Evolutionary conservation across 805 yeast species (phyloP), one percentile per base, ranked within the genome.

Genomic region (Metschnikowia gelsemii): DNA sequence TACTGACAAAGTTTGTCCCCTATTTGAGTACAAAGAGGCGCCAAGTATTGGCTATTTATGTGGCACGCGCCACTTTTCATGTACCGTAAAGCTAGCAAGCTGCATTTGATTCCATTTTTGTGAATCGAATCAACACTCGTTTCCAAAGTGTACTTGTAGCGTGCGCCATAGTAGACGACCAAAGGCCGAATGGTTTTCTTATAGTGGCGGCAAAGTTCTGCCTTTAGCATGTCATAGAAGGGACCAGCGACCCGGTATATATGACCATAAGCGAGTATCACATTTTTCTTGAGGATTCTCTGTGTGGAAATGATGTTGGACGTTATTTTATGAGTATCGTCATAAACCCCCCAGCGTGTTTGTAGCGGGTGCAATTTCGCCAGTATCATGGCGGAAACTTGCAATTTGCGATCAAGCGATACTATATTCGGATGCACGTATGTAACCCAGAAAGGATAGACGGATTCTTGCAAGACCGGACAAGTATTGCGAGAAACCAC

Each of bases 141-240:
- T 22, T 38, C 49, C 42, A 44, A 19, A 13, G 31, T 11, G 39
- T 35, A 32, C 32, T 43, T 41, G 37, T 44, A 49, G 27, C 38
- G 32, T 22, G 32, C 42, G 13, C 42, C 26, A 26, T 47, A 46
- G 40, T 43, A 47, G 23, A 36, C 40, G n/a, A 41, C 45, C 21
- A 42, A 24, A 3, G 55, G 55, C 8, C 26, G 41, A 21, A 43
- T 13, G 26, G 31, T 35, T 8, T 33, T 40, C 19, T 31, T n/a
- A 33, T 46, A 46, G 31, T 39, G 29, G 26, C 14, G 33, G 19
- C 11, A 3, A 7, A 13, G 13, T 8, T 34, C 13, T 9, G 49
- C 42, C n/a, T n/a, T n/a, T n/a, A n/a, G n/a, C n/a, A n/a, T n/a
- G n/a, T n/a, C n/a, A n/a, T n/a, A n/a, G n/a, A n/a, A n/a, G n/a